Evolutionary conservation across 1,284 basidiomycete genomes (phyloP).

Genomic region (Mycena sp.): DNA sequence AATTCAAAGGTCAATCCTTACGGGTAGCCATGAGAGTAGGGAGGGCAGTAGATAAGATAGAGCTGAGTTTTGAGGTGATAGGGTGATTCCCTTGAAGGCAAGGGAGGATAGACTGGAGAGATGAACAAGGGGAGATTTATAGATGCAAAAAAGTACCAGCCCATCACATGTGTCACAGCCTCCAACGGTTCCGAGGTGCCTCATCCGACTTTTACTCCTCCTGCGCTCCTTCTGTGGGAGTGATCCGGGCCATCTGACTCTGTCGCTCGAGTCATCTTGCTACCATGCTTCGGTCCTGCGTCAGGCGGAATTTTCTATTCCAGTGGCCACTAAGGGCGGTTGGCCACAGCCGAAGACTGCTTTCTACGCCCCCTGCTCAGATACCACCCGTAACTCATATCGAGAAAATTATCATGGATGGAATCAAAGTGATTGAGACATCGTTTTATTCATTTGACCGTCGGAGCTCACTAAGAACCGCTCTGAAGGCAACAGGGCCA

Average conservation of each 20-base stretch:
- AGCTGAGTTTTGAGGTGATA: not conserved
- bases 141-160: no score
- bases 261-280: conserved; percentile 4
- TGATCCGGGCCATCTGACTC: no score
- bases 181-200: no score
- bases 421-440: conserved; percentile 62
- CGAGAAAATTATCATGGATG: conserved; percentile 62
- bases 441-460: not conserved
- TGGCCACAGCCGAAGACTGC: not conserved
- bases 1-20: not conserved
- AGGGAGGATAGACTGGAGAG: conserved; percentile 9
- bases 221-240: no score
- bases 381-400: not conserved
- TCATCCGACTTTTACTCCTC: no score
- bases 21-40: conserved; percentile 23
- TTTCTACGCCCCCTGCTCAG: not conserved
- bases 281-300: conserved; percentile 7
- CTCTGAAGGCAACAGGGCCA: conserved; percentile 82
- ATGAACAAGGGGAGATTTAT: not conserved
- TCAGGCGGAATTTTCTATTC: not conserved
- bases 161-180: no score
- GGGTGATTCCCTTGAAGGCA: conserved; percentile 5
- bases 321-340: not conserved
- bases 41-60: not conserved
- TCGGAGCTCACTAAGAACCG: not conserved